A percentile compares a stretch with the other conserved stretches of the same genome.
phyloP scores from a whole-genome alignment of 179 eudicot genomes.

The Beta lomatogona region DNA sequence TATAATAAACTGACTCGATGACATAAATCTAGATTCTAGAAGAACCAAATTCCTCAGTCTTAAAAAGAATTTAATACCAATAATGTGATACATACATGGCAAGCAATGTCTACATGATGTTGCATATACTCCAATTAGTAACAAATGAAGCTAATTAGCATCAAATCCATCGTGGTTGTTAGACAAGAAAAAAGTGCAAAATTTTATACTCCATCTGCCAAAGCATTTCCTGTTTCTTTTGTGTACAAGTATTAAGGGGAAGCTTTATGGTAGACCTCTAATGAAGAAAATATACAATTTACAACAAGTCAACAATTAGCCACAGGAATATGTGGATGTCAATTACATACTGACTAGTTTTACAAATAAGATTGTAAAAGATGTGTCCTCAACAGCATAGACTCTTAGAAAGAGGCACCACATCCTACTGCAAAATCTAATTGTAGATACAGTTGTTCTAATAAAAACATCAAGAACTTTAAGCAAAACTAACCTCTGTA shows the following conservation, averaged over 20 bases:
- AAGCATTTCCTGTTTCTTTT: too few relatives aligned
- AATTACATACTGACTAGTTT: neutral
- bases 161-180: too few relatives aligned
- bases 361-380: neutral
- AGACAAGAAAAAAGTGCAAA: too few relatives aligned
- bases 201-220: too few relatives aligned
- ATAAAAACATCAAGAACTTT: neutral
- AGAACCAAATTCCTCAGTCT: neutral
- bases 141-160: too few relatives aligned
- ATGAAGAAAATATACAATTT: too few relatives aligned
- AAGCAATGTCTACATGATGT: neutral
- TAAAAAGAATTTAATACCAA: neutral
- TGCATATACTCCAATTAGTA: too few relatives aligned
- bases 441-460: neutral
- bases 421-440: neutral
- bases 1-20: neutral
- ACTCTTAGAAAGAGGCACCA: neutral
- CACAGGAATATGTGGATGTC: neutral
- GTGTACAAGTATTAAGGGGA: too few relatives aligned
- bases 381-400: neutral
- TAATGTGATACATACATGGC: neutral
- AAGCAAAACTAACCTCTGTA: slow-evolving; percentile 55
- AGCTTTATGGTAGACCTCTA: too few relatives aligned
- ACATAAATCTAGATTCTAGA: neutral
- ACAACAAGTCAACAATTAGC: neutral